A percentile compares a stretch with the other conserved stretches of the same genome.
Conservation (phyloP, 1,139 yeast genomes). For the Blastobotrys buckinghamii region DNA sequence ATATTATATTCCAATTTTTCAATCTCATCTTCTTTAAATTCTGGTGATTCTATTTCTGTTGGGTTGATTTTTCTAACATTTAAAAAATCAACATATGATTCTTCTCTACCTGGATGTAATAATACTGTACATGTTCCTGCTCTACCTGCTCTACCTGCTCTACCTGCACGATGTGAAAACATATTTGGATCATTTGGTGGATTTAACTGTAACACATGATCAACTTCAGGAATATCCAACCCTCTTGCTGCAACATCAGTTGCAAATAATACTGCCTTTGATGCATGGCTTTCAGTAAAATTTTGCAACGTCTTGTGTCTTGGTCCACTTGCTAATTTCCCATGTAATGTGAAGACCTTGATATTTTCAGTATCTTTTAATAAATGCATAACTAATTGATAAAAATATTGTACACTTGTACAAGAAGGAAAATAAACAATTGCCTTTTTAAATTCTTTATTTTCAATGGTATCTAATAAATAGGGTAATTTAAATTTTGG, state of each 20-base stretch:
- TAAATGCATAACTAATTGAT: slow-evolving; percentile 46
- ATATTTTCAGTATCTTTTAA: slow-evolving; percentile 26
- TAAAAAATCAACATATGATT: slow-evolving; percentile 76
- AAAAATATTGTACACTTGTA: slow-evolving; percentile 69
- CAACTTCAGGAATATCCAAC: slow-evolving; percentile 87
- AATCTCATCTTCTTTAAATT: slow-evolving; percentile 8
- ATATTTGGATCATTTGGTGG: slow-evolving; percentile 91
- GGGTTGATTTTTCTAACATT: slow-evolving; percentile 62
- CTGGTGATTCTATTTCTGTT: slow-evolving; percentile 34
- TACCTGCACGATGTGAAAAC: slow-evolving; percentile 83
- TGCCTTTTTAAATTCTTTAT: slow-evolving; percentile 56
- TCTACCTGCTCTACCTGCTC: slow-evolving; percentile 88
- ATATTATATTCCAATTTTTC: slow-evolving; percentile 28
- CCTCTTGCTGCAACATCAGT: slow-evolving; percentile 77
- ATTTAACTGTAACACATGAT: slow-evolving; percentile 77
- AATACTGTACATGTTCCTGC: slow-evolving; percentile 74
- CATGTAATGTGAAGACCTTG: slow-evolving; percentile 70
- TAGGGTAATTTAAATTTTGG: slow-evolving; percentile 58
- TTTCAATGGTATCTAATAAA: slow-evolving; percentile 47
- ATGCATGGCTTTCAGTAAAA: slow-evolving; percentile 44
- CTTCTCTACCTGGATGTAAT: slow-evolving; percentile 68
- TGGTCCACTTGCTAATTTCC: slow-evolving; percentile 71
- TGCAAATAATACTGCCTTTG: slow-evolving; percentile 56
- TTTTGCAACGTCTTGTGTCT: slow-evolving; percentile 62
- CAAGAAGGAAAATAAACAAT: slow-evolving; percentile 94